Evolutionary conservation across 2,329 filamentous ascomycete species (phyloP), one percentile per base, ranked within the genome.

Genomic region (Xylaria sp.): DNA sequence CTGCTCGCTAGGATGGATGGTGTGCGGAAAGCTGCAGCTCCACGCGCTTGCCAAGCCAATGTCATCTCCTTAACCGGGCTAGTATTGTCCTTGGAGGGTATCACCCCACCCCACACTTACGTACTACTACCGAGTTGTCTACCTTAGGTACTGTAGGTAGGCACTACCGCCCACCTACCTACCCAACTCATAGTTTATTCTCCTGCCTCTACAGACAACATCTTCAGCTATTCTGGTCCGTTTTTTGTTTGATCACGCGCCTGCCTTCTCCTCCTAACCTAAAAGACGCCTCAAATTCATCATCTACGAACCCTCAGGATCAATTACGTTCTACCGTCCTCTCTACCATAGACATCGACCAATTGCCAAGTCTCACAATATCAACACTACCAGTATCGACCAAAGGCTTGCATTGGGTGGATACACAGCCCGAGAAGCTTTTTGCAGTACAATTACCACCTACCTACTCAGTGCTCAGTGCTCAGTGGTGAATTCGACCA

Each of bases 221-320:
- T 69, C 53, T 29, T 35, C 51, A 60, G 63, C 57, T 51, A 25
- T 55, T 65, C 58, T 42, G 27, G 48, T 23, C 62, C 51, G 51
- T 61, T 53, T 68, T 68, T 65, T 25, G 48, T 57, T 65, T 58
- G 25, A 65, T 65, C 62, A 65, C 66, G 66, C 66, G 66, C 66
- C 50, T 23, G 40, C 25, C 55, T 50, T 37, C 53, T 48, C 47
- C 10, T 44, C n/a, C n/a, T n/a, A 55, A 35, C 47, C n/a, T 21
- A 10, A 29, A 48, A 18, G n/a, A 18, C 47, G 21, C n/a, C 60
- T 50, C 53, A 40, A 42, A 16, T 42, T 35, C 65, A 58, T 44
- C 62, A n/a, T 29, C 61, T 2, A 29, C 32, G 42, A 42, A 32
- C 21, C 27, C n/a, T 29, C n/a, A 23, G 61, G 40, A 21, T 29